Conservation (phyloP, 2,329 filamentous ascomycete genomes). For the Penicillium sp. region DNA sequence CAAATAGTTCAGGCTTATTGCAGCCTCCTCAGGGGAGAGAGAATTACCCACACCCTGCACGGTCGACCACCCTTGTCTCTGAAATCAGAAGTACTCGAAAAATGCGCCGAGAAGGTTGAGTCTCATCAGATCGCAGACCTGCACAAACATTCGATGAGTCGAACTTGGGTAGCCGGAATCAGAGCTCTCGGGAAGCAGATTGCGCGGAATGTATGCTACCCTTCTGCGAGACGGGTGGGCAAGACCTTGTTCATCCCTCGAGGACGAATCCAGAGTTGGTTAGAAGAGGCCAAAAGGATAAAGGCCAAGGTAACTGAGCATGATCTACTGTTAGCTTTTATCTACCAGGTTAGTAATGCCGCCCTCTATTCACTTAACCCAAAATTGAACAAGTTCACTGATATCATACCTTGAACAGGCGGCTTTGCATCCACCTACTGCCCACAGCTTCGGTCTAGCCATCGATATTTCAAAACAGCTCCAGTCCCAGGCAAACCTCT, state of each 20-base stretch:
- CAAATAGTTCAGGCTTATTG: constrained; percentile 7
- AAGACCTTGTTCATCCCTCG: constrained; percentile 3
- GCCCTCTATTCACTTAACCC: not conserved
- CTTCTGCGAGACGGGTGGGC: not conserved
- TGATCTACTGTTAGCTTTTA: constrained; percentile 1
- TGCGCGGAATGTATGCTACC: not conserved
- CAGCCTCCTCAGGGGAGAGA: not conserved
- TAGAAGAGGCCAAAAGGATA: not conserved
- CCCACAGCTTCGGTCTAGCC: constrained; percentile 1
- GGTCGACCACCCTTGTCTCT: constrained; percentile 1
- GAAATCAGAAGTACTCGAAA: constrained; percentile 6
- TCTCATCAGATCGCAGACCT: constrained; percentile 3
- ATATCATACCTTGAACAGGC: not conserved
- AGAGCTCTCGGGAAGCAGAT: constrained; percentile 1
- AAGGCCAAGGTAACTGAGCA: constrained; percentile 2
- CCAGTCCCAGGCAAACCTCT: not conserved
- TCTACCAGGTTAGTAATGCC: not conserved
- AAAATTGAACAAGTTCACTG: not conserved
- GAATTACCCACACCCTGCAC: constrained; percentile 1
- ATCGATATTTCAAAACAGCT: constrained; percentile 5
- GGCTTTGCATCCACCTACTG: not conserved
- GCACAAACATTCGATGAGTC: not conserved
- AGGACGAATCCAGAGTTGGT: not conserved
- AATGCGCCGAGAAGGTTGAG: constrained; percentile 5
- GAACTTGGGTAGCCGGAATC: constrained; percentile 1